phyloP scores from a whole-genome alignment of 2,329 filamentous ascomycete genomes.

The Fusarium palustre region DNA sequence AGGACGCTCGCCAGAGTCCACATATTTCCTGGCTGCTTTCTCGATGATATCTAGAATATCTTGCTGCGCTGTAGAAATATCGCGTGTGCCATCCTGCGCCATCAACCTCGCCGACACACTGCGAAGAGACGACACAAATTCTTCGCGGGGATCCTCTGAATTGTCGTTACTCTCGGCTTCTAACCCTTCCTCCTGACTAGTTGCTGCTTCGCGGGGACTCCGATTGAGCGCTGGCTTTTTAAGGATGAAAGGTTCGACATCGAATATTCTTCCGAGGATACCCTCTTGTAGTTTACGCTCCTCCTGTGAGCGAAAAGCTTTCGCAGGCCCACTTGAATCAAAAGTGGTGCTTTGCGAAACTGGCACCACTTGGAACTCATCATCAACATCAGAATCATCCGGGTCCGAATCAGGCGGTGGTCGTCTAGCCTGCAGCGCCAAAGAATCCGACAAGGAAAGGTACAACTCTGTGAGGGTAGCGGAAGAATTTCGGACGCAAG shows the following conservation, averaged over 20 bases:
- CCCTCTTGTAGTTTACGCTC: slow-evolving; percentile 67
- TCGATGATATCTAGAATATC: slow-evolving; percentile 64
- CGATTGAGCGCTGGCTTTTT: slow-evolving; percentile 52
- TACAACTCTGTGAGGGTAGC: slow-evolving; percentile 66
- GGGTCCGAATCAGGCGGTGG: slow-evolving; percentile 55
- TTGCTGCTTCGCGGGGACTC: slow-evolving; percentile 35
- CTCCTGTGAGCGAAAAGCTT: slow-evolving; percentile 62
- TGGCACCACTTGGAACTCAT: slow-evolving; percentile 64
- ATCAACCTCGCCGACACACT: slow-evolving; percentile 59
- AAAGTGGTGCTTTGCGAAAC: slow-evolving; percentile 48
- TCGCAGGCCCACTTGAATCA: slow-evolving; percentile 58
- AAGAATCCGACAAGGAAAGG: slow-evolving; percentile 67
- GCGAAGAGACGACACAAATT: slow-evolving; percentile 52
- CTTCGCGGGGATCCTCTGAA: slow-evolving; percentile 45
- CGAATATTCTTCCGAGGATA: slow-evolving; percentile 65
- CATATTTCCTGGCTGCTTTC: slow-evolving; percentile 63
- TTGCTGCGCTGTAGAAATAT: slow-evolving; percentile 54
- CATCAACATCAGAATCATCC: slow-evolving; percentile 66
- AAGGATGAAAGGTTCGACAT: slow-evolving; percentile 57
- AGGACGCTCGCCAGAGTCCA: slow-evolving; percentile 53
- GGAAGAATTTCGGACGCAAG: slow-evolving; percentile 66
- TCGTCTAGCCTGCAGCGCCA: slow-evolving; percentile 59
- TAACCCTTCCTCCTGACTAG: slow-evolving; percentile 33
- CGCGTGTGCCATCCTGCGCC: slow-evolving; percentile 54
- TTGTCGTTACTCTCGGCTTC: slow-evolving; percentile 35